Percentiles rank a stretch among this genome's conserved stretches.
These are phyloP conservation scores for Penicillium daleae DNA, from an alignment of 495 filamentous ascomycete species.

Conservation along the genomic window DNA sequence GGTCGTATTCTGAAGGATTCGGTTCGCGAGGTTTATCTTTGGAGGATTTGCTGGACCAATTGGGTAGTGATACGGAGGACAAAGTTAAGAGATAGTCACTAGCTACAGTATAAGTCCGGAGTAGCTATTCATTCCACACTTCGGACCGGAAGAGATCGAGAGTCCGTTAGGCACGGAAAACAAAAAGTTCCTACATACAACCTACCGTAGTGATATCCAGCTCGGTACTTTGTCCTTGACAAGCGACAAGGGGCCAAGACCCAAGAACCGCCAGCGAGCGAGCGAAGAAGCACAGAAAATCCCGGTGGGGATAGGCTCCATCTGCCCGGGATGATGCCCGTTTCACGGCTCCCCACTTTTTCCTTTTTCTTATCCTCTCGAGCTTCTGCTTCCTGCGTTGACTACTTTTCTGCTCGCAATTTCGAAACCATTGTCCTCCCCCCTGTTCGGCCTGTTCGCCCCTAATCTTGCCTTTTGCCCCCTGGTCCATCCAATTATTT, in stretches of 20 bases:
- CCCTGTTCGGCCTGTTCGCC: neutral
- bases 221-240: neutral
- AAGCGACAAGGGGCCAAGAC: neutral
- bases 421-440: neutral
- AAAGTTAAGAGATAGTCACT: no score
- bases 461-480: neutral
- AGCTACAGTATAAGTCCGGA: no score
- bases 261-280: neutral
- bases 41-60: constrained; percentile 7
- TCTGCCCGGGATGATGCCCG: neutral
- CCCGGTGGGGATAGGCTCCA: neutral
- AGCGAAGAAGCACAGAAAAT: constrained; percentile 8
- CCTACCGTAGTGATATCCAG: neutral
- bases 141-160: neutral
- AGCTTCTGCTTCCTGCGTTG: neutral
- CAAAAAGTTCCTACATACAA: no score
- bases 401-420: neutral
- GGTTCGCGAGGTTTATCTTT: neutral
- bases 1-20: neutral
- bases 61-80: no score
- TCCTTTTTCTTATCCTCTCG: neutral
- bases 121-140: neutral
- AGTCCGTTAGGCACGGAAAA: neutral
- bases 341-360: neutral
- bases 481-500: neutral